Percentiles rank a stretch among this genome's conserved stretches.
Evolutionary conservation across 768 basidiomycete genomes (phyloP).

Genomic region (Lactifluus rugatus): DNA sequence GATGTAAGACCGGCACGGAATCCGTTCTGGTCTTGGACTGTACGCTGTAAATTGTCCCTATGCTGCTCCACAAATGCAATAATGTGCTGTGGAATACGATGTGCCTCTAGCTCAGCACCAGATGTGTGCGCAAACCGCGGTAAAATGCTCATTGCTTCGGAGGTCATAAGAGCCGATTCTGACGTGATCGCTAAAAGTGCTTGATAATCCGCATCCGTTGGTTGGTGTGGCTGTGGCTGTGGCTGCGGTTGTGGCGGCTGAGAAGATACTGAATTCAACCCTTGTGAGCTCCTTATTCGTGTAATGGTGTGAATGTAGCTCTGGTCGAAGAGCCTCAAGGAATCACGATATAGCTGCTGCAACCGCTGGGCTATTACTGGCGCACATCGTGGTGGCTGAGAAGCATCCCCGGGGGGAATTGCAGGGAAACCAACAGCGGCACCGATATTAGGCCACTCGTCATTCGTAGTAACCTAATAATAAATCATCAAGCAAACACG

Average conservation of each 20-base stretch:
- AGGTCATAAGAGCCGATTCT: background rate
- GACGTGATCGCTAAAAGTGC: constrained; percentile 3
- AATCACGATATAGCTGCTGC: constrained; percentile 1
- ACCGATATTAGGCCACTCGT: constrained; percentile 11
- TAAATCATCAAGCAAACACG: background rate
- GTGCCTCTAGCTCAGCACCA: constrained; percentile 10
- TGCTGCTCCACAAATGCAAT: constrained; percentile 12
- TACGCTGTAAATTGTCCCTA: constrained; percentile 9
- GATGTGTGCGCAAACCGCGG: constrained; percentile 16
- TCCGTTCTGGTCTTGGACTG: constrained; percentile 14
- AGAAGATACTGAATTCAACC: background rate
- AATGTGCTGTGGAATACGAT: constrained; percentile 3
- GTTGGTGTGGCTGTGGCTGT: constrained; percentile 6
- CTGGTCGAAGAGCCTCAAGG: constrained; percentile 7
- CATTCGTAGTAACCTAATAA: constrained; percentile 1
- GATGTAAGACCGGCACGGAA: constrained; percentile 11
- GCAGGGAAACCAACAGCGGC: constrained; percentile 3
- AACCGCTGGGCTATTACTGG: constrained; percentile 2
- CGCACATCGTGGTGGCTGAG: constrained; percentile 1
- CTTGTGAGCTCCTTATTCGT: background rate
- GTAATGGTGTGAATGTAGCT: background rate
- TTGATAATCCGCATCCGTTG: constrained; percentile 13
- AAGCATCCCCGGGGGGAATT: background rate
- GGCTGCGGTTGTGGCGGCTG: constrained; percentile 1
- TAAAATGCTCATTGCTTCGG: constrained; percentile 8